Evolutionary conservation across 495 filamentous ascomycete genomes (phyloP), one percentile per base, ranked within the genome.

Genomic region (Bacidia gigantensis): DNA sequence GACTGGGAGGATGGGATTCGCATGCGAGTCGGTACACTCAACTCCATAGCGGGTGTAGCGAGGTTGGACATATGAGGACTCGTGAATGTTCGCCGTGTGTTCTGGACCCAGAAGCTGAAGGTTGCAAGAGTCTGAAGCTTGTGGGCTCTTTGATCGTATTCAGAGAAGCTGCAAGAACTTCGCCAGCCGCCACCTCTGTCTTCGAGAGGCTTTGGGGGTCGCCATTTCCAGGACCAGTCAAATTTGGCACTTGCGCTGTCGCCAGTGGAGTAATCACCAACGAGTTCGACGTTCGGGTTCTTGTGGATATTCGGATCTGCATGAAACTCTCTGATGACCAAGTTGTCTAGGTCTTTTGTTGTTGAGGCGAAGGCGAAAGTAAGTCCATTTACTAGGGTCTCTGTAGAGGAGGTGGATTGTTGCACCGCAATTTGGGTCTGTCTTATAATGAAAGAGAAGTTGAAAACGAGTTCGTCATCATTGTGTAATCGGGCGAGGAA

Each of bases 281-380:
- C 80, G 12, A 98, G 70, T 54, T 90, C 84, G 11, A 98, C 92
- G 65, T 95, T 96, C 22, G 88, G 78, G 58, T 97, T 96, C 62
- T 95, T 95, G 70, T 98, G 92, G 25, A 98, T 70, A 64, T 98
- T 98, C 0, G 93, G 92, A 58, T 98, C 89, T 25, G 90, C 88
- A 56, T 97, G 87, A 61, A 98, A 96, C 65, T 98, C 92, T 56
- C 88, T 73, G 20, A 87, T 96, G 42, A 96, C 82, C 23, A 98
- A 71, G 57, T 92, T 96, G 60, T 96, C 92, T 11, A 98, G 75
- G 54, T 96, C 92, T 64, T 80, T 83, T 10, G 79, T 67, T 56
- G 78, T 93, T 2, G 90, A 84, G 25, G 84, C 90, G 63, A 88
- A 89, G 40, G 90, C 83, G 67, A 88, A 96, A 5, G 92, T 98